A percentile compares a stretch with the other conserved stretches of the same genome.
Evolutionary conservation across 768 basidiomycete genomes (phyloP).

Genomic region (Tulasnella sp.): DNA sequence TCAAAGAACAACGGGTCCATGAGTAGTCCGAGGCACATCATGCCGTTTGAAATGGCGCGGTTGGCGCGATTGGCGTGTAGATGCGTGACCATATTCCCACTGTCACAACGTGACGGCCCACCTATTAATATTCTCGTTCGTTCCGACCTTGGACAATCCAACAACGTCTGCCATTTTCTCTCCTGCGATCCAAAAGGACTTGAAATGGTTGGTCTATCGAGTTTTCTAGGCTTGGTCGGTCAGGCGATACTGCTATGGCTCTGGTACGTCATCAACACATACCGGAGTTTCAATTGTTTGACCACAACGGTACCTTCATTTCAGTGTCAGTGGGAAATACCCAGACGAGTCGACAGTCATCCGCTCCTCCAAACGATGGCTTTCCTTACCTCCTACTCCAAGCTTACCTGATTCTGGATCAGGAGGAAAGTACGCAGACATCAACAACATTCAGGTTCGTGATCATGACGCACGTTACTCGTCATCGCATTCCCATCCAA

Average conservation of each 20-base stretch:
- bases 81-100: too few relatives aligned
- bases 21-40: too few relatives aligned
- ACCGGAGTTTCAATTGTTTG: too few relatives aligned
- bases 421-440: not conserved
- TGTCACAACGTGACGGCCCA: not conserved
- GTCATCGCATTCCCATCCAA: not conserved
- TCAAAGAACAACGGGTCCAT: too few relatives aligned
- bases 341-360: not conserved
- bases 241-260: not conserved
- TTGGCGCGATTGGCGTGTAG: too few relatives aligned
- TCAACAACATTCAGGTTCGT: constrained; percentile 5
- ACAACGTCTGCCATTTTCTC: not conserved
- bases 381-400: constrained; percentile 7
- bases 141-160: not conserved
- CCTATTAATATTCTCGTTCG: too few relatives aligned
- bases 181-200: too few relatives aligned
- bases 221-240: too few relatives aligned
- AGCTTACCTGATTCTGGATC: not conserved
- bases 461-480: not conserved
- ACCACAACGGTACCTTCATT: not conserved
- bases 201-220: not conserved
- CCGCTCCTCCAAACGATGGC: not conserved
- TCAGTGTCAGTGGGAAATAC: not conserved
- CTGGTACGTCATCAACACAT: not conserved
- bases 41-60: too few relatives aligned